phyloP scores from a whole-genome alignment of 1,284 basidiomycete genomes.

The Inonotus hispidus region DNA sequence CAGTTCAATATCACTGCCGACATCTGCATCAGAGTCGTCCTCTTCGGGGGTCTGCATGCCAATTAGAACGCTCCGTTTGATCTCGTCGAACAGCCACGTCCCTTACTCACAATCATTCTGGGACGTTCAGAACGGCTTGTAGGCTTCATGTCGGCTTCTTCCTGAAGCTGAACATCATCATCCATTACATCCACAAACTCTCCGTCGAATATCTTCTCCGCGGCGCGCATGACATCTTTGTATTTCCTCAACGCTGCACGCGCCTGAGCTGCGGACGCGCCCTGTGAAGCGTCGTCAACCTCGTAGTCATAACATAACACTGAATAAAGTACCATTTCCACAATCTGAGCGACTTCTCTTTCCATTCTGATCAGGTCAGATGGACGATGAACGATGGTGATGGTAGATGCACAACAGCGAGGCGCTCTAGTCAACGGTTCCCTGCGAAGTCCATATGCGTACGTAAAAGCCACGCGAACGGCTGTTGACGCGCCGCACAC shows the following conservation, averaged over 20 bases:
- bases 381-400: not conserved
- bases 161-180: conserved; percentile 19
- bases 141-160: conserved; percentile 23
- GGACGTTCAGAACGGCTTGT: conserved; percentile 24
- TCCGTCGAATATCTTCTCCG: conserved; percentile 77
- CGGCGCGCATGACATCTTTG: conserved; percentile 52
- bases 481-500: not conserved
- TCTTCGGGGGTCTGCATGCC: conserved; percentile 47
- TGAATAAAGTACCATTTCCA: conserved; percentile 18
- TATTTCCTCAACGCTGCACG: conserved; percentile 19
- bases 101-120: conserved; percentile 24
- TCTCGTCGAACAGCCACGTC: not conserved
- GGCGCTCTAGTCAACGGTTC: not conserved
- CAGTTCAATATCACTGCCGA: conserved; percentile 36
- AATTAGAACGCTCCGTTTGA: not conserved
- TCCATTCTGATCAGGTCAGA: conserved; percentile 9
- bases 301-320: not conserved
- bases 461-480: not conserved
- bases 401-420: not conserved
- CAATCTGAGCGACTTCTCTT: conserved; percentile 18
- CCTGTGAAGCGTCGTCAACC: conserved; percentile 3
- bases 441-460: not conserved
- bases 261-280: conserved; percentile 18
- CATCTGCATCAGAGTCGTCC: conserved; percentile 36
- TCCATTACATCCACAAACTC: conserved; percentile 69